Evolutionary conservation across 106 monocot species (phyloP).

Genomic region (Phalaenopsis equestris): DNA sequence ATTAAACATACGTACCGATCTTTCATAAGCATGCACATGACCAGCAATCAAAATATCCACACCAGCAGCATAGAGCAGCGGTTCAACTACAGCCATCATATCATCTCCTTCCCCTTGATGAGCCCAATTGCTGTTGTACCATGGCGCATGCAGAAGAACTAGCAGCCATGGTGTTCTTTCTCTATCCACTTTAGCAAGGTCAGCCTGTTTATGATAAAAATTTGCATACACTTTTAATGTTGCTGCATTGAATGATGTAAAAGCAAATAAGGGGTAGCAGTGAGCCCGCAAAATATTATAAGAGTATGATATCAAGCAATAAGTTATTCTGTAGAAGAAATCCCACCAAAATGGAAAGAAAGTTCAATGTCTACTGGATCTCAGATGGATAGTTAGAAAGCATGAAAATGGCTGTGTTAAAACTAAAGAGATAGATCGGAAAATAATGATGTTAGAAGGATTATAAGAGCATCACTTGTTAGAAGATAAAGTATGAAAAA

Average conservation of each 20-base stretch:
- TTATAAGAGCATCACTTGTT: too few species aligned
- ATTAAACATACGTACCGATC: slow-evolving; percentile 37
- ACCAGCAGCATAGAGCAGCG: slow-evolving; percentile 68
- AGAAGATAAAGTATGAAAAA: too few species aligned
- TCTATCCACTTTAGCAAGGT: slow-evolving; percentile 80
- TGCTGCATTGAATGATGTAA: background rate
- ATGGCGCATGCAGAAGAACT: slow-evolving; percentile 76
- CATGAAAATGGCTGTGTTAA: too few species aligned
- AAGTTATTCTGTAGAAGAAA: too few species aligned
- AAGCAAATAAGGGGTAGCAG: background rate
- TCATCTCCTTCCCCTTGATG: slow-evolving; percentile 82
- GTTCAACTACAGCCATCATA: slow-evolving; percentile 83
- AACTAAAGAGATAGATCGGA: too few species aligned
- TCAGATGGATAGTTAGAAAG: too few species aligned
- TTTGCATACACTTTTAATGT: background rate
- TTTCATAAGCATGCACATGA: slow-evolving; percentile 98
- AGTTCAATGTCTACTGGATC: too few species aligned
- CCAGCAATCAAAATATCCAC: slow-evolving; percentile 78
- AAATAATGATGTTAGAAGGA: too few species aligned
- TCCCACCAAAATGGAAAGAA: too few species aligned
- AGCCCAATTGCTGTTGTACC: slow-evolving; percentile 97
- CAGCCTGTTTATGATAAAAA: slow-evolving; percentile 28
- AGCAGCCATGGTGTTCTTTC: slow-evolving; percentile 79
- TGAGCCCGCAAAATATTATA: too few species aligned
- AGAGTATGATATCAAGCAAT: too few species aligned